Base-by-base conservation (phyloP, 352 stramenopile genomes). In the Globisporangium viniferum region DNA sequence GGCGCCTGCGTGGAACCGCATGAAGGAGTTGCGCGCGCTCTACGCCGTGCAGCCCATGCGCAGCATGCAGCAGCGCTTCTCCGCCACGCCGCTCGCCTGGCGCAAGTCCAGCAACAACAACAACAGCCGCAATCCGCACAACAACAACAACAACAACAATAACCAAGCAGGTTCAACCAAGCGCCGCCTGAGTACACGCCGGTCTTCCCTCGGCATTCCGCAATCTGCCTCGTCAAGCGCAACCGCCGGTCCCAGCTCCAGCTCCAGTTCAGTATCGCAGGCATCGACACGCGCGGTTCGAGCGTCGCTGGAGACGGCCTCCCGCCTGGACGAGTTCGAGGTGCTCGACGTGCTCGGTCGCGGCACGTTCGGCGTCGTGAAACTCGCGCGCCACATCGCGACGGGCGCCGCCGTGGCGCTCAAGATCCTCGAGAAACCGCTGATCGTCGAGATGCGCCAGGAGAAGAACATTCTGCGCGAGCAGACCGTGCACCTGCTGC, bases 391-490 rank as follows among this genome's bases (percentile, higher is more conserved):
- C 4, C 86, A 92, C 64, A 66, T 72, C 33, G 80, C 76, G 53
- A 81, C 82, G 22, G 85, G 86, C 44, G 73, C 59, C 2, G 78
- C 71, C 12, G 80, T 93, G 3, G 86, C 86, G 14, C 59, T 93
- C 58, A 93, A 93, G 69, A 73, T 83, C 14, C 69, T 93, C 9
- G 36, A 66, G 8, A 81, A 82, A 48, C 49, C 75, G 18, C 59
- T 75, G 31, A 72, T 91, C 39, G 69, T 80, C 1, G 80, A 87
- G 36, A 71, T 90, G 65, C 72, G 81, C 24, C 83, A 92, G 68
- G 80, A 93, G 66, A 82, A 78, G 48, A 84, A 93, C 67, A 80
- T 93, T 35, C 57, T 90, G 44, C 75, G 84, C 27, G 88, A 95
- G 62, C 83, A 88, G 55, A 84, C 78, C 29, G 79, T 90, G 9